These are phyloP conservation scores for Byssothecium circinans DNA, from an alignment of 2,329 filamentous ascomycete genomes.

Conservation along the genomic window DNA sequence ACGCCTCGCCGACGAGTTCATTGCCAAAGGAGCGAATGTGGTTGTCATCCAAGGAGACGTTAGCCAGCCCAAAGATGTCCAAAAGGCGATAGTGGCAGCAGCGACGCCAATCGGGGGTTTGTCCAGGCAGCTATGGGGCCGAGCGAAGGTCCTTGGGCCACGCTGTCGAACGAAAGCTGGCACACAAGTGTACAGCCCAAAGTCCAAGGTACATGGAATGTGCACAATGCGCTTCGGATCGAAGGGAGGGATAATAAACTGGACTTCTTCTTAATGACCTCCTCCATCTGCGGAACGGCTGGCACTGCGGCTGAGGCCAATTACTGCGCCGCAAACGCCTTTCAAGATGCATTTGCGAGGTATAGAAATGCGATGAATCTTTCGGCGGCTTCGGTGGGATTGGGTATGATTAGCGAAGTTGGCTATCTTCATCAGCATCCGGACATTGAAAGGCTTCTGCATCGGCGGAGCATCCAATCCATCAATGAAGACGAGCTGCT, in stretches of 20 bases:
- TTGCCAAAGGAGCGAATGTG: constrained; percentile 1
- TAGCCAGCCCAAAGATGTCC: constrained; percentile 1
- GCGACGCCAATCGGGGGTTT: constrained; percentile 1
- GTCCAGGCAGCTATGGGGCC: constrained; percentile 8
- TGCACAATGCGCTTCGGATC: constrained; percentile 18
- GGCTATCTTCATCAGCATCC: constrained; percentile 12
- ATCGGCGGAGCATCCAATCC: constrained; percentile 8
- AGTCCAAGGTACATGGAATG: constrained; percentile 21
- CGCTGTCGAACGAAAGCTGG: not conserved
- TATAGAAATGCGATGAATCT: constrained; percentile 5
- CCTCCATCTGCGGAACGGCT: constrained; percentile 15
- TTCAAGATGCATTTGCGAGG: constrained; percentile 13
- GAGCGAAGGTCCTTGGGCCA: constrained; percentile 4
- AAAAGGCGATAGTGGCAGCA: not conserved
- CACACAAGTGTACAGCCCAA: constrained; percentile 16
- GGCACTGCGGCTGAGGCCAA: constrained; percentile 14
- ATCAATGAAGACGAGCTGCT: constrained; percentile 9
- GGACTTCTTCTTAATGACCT: constrained; percentile 25
- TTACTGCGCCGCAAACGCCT: constrained; percentile 19
- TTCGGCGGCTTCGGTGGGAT: constrained; percentile 16
- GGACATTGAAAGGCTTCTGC: constrained; percentile 5
- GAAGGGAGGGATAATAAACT: constrained; percentile 5
- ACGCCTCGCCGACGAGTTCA: not conserved
- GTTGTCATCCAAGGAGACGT: constrained; percentile 4
- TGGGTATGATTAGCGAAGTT: constrained; percentile 22